Conservation (phyloP, 192 early-diverging fungal species). For the Backusella luteola region DNA sequence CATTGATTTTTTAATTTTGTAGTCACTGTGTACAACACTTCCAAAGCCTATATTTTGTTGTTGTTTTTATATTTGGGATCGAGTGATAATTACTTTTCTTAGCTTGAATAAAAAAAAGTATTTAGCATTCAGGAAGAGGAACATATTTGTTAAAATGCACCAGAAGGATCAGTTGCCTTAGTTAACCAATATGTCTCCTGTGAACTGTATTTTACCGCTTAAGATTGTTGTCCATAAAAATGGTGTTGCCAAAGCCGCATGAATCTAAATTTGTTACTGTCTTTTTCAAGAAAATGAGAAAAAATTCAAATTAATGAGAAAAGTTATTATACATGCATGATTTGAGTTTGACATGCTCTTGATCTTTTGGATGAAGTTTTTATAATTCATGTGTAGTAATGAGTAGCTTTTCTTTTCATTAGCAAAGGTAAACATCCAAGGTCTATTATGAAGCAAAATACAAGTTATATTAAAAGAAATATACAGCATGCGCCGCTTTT, state of each 20-base stretch:
- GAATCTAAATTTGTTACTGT: neutral
- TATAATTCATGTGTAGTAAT: too few species aligned
- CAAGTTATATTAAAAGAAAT: too few species aligned
- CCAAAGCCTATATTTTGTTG: neutral
- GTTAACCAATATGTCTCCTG: neutral
- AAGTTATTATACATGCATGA: too few species aligned
- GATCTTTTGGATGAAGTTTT: too few species aligned
- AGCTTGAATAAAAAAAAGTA: neutral
- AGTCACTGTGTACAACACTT: neutral
- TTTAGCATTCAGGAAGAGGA: neutral
- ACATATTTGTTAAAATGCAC: neutral
- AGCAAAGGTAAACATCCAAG: too few species aligned
- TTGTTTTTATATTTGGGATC: neutral
- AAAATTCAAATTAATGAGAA: too few species aligned
- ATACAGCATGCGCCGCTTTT: too few species aligned
- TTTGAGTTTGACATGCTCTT: too few species aligned
- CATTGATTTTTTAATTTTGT: neutral
- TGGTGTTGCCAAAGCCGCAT: neutral
- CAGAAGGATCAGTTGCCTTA: neutral
- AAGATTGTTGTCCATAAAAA: neutral
- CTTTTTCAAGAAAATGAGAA: too few species aligned
- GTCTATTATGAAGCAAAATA: too few species aligned
- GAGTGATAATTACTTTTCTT: neutral
- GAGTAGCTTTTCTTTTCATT: too few species aligned
- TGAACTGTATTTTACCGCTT: neutral